Conservation (phyloP, 306 rosid genomes). For the Quercus wislizeni region DNA sequence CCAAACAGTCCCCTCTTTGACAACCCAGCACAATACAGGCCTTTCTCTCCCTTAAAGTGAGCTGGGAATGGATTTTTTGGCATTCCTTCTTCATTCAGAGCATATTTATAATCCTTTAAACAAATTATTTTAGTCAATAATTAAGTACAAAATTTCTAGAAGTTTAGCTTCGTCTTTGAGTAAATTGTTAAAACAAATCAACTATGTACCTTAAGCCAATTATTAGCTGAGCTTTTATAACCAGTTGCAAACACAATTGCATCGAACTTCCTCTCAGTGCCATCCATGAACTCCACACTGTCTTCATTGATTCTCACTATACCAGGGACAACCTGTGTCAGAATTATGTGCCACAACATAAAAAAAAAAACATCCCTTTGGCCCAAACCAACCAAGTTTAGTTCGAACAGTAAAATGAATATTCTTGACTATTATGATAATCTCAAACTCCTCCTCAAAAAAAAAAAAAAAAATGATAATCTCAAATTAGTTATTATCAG, state of each 20-base stretch:
- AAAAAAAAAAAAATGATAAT: too few species aligned
- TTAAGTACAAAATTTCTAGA: background rate
- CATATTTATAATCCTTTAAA: slow-evolving; percentile 36
- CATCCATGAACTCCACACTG: slow-evolving; percentile 34
- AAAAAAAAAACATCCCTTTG: too few species aligned
- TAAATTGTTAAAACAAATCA: background rate
- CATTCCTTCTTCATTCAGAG: slow-evolving; percentile 41
- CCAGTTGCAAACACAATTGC: slow-evolving; percentile 67
- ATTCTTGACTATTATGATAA: too few species aligned
- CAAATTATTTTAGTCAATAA: background rate
- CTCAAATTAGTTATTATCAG: too few species aligned
- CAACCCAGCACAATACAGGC: slow-evolving; percentile 56
- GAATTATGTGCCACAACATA: background rate
- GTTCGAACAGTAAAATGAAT: too few species aligned
- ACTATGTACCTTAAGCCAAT: slow-evolving; percentile 56
- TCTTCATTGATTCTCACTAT: slow-evolving; percentile 36
- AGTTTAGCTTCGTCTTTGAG: background rate
- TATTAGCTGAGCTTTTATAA: slow-evolving; percentile 42
- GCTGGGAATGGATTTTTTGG: slow-evolving; percentile 39
- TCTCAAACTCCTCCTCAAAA: too few species aligned
- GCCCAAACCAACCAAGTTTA: too few species aligned
- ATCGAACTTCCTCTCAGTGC: slow-evolving; percentile 34
- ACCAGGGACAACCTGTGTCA: slow-evolving; percentile 41
- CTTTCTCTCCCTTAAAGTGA: slow-evolving; percentile 63
- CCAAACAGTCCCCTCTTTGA: slow-evolving; percentile 51